Evolutionary conservation across 169 alveolate genomes (phyloP).

Genomic region (Cystoisospora suis): DNA sequence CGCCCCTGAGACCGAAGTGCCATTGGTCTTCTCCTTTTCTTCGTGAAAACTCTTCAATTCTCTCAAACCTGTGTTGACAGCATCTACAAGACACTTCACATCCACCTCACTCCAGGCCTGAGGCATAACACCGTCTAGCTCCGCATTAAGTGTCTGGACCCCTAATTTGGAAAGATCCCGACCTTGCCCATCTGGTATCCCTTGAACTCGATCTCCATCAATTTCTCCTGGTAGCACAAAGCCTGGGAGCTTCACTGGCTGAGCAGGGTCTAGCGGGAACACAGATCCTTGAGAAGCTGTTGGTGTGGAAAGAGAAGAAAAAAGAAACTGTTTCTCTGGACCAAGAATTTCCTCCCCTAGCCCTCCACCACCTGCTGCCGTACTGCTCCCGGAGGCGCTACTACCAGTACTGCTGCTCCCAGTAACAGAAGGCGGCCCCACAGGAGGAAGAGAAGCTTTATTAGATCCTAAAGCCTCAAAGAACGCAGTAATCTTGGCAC

Average conservation of each 20-base stretch:
- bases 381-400: background rate
- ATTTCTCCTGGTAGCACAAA: background rate
- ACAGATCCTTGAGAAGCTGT: background rate
- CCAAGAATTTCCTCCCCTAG: background rate
- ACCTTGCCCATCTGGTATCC: background rate
- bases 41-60: background rate
- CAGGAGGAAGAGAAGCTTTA: background rate
- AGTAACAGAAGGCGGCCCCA: background rate
- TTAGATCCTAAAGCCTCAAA: background rate
- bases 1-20: background rate
- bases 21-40: background rate
- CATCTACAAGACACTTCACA: background rate
- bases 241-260: conserved; percentile 35
- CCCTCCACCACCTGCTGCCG: background rate
- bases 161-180: too few species aligned
- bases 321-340: background rate
- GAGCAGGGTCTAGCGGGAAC: conserved; percentile 6
- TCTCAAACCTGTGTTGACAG: background rate
- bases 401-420: background rate
- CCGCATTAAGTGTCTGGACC: too few species aligned
- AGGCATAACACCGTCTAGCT: background rate
- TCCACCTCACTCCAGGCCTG: background rate
- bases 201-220: background rate
- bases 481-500: conserved; percentile 16
- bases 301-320: background rate